Evolutionary conservation across 805 yeast genomes (phyloP).

Genomic region (Vanderwaltozyma polyspora): DNA sequence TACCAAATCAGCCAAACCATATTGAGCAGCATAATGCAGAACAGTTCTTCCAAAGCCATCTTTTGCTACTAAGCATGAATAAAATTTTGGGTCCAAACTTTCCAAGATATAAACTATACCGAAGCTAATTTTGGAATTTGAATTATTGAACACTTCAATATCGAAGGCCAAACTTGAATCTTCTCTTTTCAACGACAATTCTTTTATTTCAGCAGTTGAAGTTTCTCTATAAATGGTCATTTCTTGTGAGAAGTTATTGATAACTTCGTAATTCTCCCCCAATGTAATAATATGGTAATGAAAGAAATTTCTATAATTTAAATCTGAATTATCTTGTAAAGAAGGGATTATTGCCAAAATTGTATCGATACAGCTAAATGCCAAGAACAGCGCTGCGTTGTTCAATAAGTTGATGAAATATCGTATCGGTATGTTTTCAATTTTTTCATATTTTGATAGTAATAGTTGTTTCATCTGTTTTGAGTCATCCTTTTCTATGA

Average conservation of each 20-base stretch:
- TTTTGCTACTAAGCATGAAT: conserved; percentile 46
- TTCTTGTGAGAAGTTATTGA: conserved; percentile 2
- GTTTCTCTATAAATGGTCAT: conserved; percentile 1
- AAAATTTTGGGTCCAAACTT: conserved; percentile 42
- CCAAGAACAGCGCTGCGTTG: conserved; percentile 47
- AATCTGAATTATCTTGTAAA: conserved; percentile 55
- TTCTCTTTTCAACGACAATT: background rate
- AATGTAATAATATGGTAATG: conserved; percentile 73
- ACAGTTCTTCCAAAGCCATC: conserved; percentile 80
- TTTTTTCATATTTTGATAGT: conserved; percentile 6
- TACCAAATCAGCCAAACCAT: conserved; percentile 61
- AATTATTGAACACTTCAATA: background rate
- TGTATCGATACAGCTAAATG: conserved; percentile 47
- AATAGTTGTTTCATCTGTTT: conserved; percentile 35
- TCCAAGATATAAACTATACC: conserved; percentile 37
- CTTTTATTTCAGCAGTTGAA: background rate
- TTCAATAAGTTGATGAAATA: conserved; percentile 50
- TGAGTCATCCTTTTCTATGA: conserved; percentile 34
- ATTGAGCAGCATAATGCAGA: conserved; percentile 80
- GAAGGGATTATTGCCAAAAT: conserved; percentile 41
- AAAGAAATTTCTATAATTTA: conserved; percentile 72
- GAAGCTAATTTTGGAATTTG: background rate
- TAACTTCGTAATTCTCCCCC: conserved; percentile 22
- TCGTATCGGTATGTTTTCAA: conserved; percentile 35
- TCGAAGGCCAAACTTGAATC: background rate